These are phyloP conservation scores for Epichloe aotearoae DNA, from an alignment of 2,329 filamentous ascomycete genomes.

Conservation along the genomic window DNA sequence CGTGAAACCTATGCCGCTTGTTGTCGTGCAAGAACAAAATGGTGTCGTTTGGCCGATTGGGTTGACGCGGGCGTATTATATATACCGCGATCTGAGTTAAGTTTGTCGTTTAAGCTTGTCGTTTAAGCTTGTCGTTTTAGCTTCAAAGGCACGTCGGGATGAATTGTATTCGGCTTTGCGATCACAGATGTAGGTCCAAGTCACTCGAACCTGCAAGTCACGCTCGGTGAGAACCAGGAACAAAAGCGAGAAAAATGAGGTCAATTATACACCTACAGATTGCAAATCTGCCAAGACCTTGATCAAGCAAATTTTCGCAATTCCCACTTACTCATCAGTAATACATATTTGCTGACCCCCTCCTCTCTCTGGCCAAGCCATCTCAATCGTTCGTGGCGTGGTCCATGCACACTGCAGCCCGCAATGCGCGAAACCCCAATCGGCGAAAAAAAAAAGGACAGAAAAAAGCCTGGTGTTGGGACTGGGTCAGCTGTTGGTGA, in stretches of 20 bases:
- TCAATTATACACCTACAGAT: not conserved
- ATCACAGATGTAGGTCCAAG: not conserved
- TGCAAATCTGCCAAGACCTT: not conserved
- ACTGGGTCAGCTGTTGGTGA: not conserved
- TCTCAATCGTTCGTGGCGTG: not conserved
- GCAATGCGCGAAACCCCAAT: not conserved
- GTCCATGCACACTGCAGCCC: not conserved
- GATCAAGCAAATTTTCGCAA: not conserved
- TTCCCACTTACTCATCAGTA: not conserved
- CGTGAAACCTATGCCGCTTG: not conserved
- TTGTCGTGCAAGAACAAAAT: not conserved
- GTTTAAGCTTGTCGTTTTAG: slow-evolving; percentile 1
- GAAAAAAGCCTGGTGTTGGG: not conserved
- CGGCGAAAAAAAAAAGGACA: not conserved
- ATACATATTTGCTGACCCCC: not conserved
- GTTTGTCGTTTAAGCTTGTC: not conserved
- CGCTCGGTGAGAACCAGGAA: not conserved
- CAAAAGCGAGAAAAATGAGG: not conserved
- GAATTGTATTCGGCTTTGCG: not conserved
- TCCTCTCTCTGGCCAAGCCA: not conserved
- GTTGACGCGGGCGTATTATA: not conserved
- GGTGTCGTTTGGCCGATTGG: not conserved
- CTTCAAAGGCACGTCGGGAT: not conserved
- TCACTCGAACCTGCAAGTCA: not conserved
- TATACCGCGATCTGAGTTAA: not conserved